These are phyloP conservation scores for Ascochyta rabiei DNA, from an alignment of 2,329 filamentous ascomycete species.

Conservation along the genomic window DNA sequence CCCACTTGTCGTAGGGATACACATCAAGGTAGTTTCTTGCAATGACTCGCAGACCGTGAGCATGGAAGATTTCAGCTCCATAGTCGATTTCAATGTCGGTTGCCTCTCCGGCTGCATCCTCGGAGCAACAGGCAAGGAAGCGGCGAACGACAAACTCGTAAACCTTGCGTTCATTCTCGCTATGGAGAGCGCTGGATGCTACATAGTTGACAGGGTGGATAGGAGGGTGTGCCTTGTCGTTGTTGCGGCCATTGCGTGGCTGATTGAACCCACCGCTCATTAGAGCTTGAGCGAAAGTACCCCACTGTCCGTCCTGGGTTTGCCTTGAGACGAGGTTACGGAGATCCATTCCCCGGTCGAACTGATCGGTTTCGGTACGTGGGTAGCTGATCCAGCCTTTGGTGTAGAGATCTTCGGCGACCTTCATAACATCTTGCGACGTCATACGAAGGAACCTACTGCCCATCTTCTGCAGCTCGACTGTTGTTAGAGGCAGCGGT, in stretches of 20 bases:
- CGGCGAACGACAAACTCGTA: conserved; percentile 93
- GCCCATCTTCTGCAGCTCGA: conserved; percentile 95
- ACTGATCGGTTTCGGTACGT: conserved; percentile 94
- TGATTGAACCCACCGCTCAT: conserved; percentile 77
- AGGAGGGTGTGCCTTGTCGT: conserved; percentile 96
- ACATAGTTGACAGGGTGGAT: conserved; percentile 95
- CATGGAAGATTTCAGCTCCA: conserved; percentile 80
- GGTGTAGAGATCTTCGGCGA: conserved; percentile 86
- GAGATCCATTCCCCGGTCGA: conserved; percentile 88
- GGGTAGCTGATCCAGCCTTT: conserved; percentile 98
- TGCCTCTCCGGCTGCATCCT: conserved; percentile 85
- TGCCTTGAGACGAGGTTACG: conserved; percentile 83
- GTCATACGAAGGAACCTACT: conserved; percentile 88
- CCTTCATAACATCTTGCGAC: conserved; percentile 85
- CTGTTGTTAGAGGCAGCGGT: conserved; percentile 89
- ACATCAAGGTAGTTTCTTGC: conserved; percentile 94
- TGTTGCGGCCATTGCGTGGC: conserved; percentile 82
- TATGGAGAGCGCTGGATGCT: conserved; percentile 63
- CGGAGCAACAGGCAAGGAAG: conserved; percentile 93
- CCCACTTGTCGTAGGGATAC: conserved; percentile 96
- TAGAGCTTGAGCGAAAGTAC: conserved; percentile 76
- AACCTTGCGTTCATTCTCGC: conserved; percentile 72
- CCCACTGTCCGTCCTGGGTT: conserved; percentile 77
- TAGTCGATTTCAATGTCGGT: conserved; percentile 87
- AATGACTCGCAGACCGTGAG: conserved; percentile 82